phyloP scores from a whole-genome alignment of 2,329 filamentous ascomycete species.

The Pseudogymnoascus sp. region DNA sequence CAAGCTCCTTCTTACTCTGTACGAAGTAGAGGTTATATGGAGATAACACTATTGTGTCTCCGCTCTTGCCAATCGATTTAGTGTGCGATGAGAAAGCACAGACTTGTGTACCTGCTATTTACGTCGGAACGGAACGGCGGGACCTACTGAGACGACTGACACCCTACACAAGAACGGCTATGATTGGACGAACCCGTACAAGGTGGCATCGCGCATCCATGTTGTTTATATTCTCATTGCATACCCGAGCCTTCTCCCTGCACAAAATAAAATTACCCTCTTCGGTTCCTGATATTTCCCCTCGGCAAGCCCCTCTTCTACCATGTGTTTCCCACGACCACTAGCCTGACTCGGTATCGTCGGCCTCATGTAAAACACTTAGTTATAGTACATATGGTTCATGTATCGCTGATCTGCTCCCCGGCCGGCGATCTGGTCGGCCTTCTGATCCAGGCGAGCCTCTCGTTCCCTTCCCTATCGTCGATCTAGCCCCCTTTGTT shows the following conservation, averaged over 20 bases:
- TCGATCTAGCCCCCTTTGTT: no score
- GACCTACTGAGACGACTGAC: neutral
- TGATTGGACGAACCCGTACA: neutral
- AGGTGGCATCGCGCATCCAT: neutral
- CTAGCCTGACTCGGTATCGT: neutral
- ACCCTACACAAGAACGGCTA: neutral
- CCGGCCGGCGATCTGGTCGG: neutral
- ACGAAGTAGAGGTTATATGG: no score
- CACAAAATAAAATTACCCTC: neutral
- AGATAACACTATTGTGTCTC: neutral
- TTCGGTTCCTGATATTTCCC: neutral
- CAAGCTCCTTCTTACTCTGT: neutral
- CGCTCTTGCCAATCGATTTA: neutral
- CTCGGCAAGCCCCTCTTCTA: neutral
- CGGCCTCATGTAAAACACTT: neutral
- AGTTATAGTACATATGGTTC: neutral
- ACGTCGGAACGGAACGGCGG: neutral
- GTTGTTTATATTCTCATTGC: neutral
- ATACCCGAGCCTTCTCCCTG: neutral
- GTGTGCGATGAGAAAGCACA: neutral
- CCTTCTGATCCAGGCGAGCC: neutral
- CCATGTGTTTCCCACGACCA: neutral
- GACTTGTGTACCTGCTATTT: neutral
- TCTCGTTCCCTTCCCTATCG: neutral
- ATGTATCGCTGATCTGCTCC: neutral